Evolutionary conservation across 495 filamentous ascomycete genomes (phyloP), one percentile per base, ranked within the genome.

Genomic region (Cercophora sp.): DNA sequence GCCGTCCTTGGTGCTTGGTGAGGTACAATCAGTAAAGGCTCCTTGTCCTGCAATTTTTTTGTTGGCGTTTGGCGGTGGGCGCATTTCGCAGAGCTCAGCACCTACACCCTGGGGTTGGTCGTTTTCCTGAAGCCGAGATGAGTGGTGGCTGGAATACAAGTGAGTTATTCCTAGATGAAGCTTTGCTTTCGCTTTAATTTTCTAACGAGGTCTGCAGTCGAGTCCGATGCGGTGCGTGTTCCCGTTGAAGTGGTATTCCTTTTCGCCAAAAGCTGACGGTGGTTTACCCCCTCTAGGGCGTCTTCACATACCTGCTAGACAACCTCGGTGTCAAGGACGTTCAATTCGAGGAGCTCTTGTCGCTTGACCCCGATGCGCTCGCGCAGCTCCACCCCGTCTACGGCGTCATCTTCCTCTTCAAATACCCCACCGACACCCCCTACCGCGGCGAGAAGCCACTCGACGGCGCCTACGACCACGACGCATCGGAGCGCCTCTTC

Each of bases 381-480:
- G 83, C 81, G 11, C 80, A 87, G 52, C 76, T 91, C 26, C 85
- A 87, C 56, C 87, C 89, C 35, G 81, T 96, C 56, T 96, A 97
- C 74, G 93, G 93, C 67, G 91, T 97, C 57, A 96, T 99, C 67
- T 97, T 99, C 74, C 89, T 99, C 67, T 99, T 99, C 84, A 97
- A 96, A 76, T 99, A 88, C 74, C 89, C 86, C 19, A 88, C 86
- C 36, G 86, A 88, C 67, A 75, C 83, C 51, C 81, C 80, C 47
- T 79, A 80, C 59, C 76, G 77, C 37, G 69, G 74, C 51, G 79
- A 84, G 50, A 75, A 76, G 43, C 78, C 80, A 18, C 86, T 88
- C 34, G 87, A 96, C 66, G 91, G 93, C 43, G 76, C 69, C 37
- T 95, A 88, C 71, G 92, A 96, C 72, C 72, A 75, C 52, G 77